Evolutionary conservation across 176 grass and related monocot genomes (phyloP), one percentile per base, ranked within the genome.

Genomic region (Lolium rigidum): DNA sequence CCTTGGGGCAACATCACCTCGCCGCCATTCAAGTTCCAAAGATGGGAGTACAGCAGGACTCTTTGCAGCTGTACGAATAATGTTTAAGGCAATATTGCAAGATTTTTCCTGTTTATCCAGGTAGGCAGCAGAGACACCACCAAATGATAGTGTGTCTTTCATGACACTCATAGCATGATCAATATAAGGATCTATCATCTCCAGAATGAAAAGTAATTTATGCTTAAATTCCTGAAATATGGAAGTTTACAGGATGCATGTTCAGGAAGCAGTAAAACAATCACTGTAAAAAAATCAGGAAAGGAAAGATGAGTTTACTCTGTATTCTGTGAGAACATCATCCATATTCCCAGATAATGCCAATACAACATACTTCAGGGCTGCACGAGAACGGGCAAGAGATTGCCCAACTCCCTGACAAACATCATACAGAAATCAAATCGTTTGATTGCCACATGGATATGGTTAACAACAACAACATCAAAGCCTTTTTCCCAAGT

Each of bases 281-380:
- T 78, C 38, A 26, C 55, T 48, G 13, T n/a, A 80, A 80, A 84
- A 59, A 59, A 86, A 35, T 35, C 49, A 86, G 10, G 52, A 82
- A 76, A 31, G 56, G 41, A 83, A 88, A 90, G 60, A 86, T 82
- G 65, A 71, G 62, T 57, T 56, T 79, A 92, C 95, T 94, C 95
- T 98, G 88, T 95, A 98, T 80, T 95, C 87, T 57, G 81, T 48
- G 50, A 98, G 93, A 52, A 94, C 74, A 84, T 98, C 91, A 90
- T 98, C 95, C 89, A 98, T 87, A 85, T 92, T 86, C 46, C 95
- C 95, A 67, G 95, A 98, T 90, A 98, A 84, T 50, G 95, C 95
- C 84, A 98, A 73, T 85, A 92, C 60, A 43, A 95, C 65, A 90
- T 94, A 98, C 74, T 98, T 98, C 83, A 98, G 57, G 59, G 91